These are phyloP conservation scores for Fusarium sp. DNA, from an alignment of 2,329 filamentous ascomycete genomes.

Conservation along the genomic window DNA sequence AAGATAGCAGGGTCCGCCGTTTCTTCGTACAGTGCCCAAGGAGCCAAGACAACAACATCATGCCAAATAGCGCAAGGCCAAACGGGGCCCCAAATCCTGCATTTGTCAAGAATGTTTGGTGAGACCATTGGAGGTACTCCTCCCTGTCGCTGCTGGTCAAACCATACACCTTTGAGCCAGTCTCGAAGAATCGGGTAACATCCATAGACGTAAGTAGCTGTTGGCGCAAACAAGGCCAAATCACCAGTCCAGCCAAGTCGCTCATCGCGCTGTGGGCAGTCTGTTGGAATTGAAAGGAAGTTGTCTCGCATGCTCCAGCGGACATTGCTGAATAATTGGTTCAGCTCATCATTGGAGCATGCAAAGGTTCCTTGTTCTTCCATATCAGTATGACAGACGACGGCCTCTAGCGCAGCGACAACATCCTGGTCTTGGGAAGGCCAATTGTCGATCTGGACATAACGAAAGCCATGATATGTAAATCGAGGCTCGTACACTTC, in stretches of 20 bases:
- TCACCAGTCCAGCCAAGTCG: conserved; percentile 67
- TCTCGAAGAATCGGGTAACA: conserved; percentile 59
- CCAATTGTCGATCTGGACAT: conserved; percentile 62
- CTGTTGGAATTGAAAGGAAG: conserved; percentile 67
- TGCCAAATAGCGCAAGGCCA: conserved; percentile 56
- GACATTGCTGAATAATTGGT: conserved; percentile 66
- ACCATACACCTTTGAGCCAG: conserved; percentile 39
- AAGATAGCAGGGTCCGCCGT: conserved; percentile 54
- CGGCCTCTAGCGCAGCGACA: conserved; percentile 41
- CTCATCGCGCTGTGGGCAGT: conserved; percentile 68
- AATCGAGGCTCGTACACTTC: conserved; percentile 57
- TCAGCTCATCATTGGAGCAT: conserved; percentile 64
- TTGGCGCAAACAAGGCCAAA: conserved; percentile 61
- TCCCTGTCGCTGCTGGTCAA: conserved; percentile 30
- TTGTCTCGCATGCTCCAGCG: conserved; percentile 69
- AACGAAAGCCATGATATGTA: conserved; percentile 68
- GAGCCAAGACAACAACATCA: conserved; percentile 55
- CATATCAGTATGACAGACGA: conserved; percentile 66
- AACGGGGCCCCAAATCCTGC: conserved; percentile 28
- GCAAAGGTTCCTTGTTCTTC: conserved; percentile 61
- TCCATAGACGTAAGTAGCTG: conserved; percentile 65
- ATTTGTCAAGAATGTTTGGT: conserved; percentile 25
- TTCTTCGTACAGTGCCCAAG: conserved; percentile 55
- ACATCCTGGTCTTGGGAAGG: conserved; percentile 41
- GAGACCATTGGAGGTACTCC: conserved; percentile 42